phyloP scores from a whole-genome alignment of 805 yeast species.

The Lipomyces spencermartinsiae region DNA sequence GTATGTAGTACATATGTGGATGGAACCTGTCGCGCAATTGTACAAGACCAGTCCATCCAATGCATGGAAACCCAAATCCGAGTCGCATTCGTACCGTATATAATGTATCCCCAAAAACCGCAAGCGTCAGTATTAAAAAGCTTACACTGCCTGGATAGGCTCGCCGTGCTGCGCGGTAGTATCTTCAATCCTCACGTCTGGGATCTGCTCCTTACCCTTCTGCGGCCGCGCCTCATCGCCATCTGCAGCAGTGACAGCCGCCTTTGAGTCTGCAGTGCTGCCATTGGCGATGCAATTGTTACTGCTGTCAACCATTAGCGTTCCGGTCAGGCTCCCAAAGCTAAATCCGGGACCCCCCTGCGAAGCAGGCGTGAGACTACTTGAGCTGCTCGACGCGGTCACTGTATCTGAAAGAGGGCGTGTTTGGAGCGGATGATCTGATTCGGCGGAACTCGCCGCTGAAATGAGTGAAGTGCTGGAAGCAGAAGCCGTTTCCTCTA shows the following conservation, averaged over 20 bases:
- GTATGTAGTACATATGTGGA: neutral
- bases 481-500: slow-evolving; percentile 10
- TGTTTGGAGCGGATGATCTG: neutral
- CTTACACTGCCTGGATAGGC: neutral
- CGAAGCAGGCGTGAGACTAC: slow-evolving; percentile 4
- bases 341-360: neutral
- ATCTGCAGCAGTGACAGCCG: neutral
- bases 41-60: neutral
- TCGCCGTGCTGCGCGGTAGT: slow-evolving; percentile 3
- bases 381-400: slow-evolving; percentile 14
- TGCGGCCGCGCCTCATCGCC: neutral
- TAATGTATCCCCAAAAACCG: neutral
- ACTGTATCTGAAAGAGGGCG: slow-evolving; percentile 1
- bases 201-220: neutral
- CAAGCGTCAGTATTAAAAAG: neutral
- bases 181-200: slow-evolving; percentile 10
- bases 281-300: slow-evolving; percentile 3
- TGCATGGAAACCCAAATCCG: neutral
- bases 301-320: slow-evolving; percentile 5
- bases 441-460: slow-evolving; percentile 9
- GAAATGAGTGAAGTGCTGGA: slow-evolving; percentile 12
- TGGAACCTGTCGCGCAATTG: neutral
- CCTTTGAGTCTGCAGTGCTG: neutral
- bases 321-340: slow-evolving; percentile 13
- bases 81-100: slow-evolving; percentile 1